A percentile compares a stretch with the other conserved stretches of the same genome.
Conservation (phyloP, 352 stramenopile species). For the Phytophthora brassicae region DNA sequence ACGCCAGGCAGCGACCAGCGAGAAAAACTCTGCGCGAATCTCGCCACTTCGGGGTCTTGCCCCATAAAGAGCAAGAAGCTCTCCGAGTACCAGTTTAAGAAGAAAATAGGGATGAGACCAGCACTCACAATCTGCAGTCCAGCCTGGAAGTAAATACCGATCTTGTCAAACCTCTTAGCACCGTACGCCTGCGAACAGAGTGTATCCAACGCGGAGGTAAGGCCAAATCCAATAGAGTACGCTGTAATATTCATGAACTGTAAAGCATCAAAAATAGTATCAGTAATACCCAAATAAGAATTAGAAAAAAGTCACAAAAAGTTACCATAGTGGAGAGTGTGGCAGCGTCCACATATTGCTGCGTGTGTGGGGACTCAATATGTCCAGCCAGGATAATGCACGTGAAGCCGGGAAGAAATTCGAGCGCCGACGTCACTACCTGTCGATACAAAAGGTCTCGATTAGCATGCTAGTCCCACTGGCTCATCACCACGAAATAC, state of each 20-base stretch:
- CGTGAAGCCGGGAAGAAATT: conserved; percentile 55
- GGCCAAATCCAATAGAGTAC: conserved; percentile 58
- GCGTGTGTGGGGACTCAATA: conserved; percentile 55
- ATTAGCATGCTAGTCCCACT: not conserved
- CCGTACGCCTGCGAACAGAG: conserved; percentile 72
- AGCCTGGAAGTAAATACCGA: conserved; percentile 79
- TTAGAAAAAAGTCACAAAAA: not conserved
- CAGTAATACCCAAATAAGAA: not conserved
- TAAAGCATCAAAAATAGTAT: not conserved
- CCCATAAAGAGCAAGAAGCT: conserved; percentile 47
- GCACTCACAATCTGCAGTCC: conserved; percentile 54
- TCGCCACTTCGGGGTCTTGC: conserved; percentile 52
- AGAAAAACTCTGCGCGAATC: conserved; percentile 58
- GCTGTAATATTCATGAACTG: conserved; percentile 76
- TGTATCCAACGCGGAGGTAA: conserved; percentile 77
- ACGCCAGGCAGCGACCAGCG: conserved; percentile 56
- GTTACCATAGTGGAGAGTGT: conserved; percentile 55
- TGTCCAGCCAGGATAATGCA: conserved; percentile 62
- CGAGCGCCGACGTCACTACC: conserved; percentile 45
- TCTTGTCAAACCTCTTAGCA: conserved; percentile 56
- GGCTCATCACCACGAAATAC: no score
- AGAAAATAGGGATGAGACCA: conserved; percentile 47
- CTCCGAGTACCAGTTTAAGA: conserved; percentile 64
- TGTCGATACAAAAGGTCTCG: conserved; percentile 1
- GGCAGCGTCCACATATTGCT: conserved; percentile 60